Base-by-base conservation (phyloP, 2,329 filamentous ascomycete genomes). In the Talaromyces sp. region DNA sequence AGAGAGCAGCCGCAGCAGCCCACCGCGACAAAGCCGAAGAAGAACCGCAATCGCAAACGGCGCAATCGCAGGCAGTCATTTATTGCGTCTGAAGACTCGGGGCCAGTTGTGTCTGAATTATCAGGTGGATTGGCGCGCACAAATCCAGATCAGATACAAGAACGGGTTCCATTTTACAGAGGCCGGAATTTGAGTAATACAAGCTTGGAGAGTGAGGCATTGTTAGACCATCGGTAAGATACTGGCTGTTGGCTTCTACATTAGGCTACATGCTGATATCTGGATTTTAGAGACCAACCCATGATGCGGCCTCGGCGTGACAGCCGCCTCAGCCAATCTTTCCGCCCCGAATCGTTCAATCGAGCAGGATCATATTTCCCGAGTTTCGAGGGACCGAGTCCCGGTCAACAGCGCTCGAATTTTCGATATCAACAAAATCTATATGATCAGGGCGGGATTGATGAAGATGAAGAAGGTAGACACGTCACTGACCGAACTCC, bases 161-260 rank as follows among this genome's bases (percentile, higher is more conserved):
- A 77, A 38, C 78, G 78, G 68, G 77, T 77, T 62, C 81, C 81
- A 66, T 86, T 87, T 73, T 88, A 88, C 73, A 80, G 83, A 69
- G 73, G 81, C 7, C 78, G 81, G 53, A 92, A 91, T 74, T 74
- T 89, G 68, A 98, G 94, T 79, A 89, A 85, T 71, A 93, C 91
- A 0, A 98, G 94, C 76, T 81, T 98, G 68, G 94, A 97, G 70
- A 97, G 93, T 76, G 90, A 96, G 74, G 89, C 87, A 7, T 81
- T 98, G 70, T 81, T 98, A 19, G 94, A 98, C 78, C 94, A 98
- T 77, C 87, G 92, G 88, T 91, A 79, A 68, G 80, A 15, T 19
- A 11, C 19, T 68, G 58, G 58, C 64, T 25, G 25, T 8, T 5
- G 22, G 54, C n/a, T 11, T 17, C 15, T 10, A 43, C 31, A 59